A percentile compares a stretch with the other conserved stretches of the same genome.
phyloP scores from a whole-genome alignment of 2,329 filamentous ascomycete species.

The Eutypella sp. region DNA sequence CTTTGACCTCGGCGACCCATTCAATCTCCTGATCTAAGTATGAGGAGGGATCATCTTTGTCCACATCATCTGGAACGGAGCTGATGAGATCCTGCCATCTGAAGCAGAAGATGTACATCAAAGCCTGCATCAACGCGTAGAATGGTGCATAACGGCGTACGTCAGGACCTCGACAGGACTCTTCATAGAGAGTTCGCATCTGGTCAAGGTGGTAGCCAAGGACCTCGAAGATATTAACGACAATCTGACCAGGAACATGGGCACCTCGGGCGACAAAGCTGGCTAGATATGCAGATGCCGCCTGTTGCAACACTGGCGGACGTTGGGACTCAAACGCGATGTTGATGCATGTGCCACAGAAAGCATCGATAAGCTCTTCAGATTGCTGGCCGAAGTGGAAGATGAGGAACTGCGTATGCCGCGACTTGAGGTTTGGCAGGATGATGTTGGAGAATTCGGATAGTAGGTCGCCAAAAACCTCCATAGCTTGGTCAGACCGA shows the following conservation, averaged over 20 bases:
- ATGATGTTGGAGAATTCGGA: conserved; percentile 84
- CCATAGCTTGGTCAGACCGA: conserved; percentile 62
- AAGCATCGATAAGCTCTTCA: conserved; percentile 72
- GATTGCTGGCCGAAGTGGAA: conserved; percentile 92
- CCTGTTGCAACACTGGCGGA: conserved; percentile 70
- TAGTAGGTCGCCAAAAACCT: conserved; percentile 73
- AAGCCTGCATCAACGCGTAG: conserved; percentile 82
- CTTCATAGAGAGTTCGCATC: conserved; percentile 68
- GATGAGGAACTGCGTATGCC: conserved; percentile 90
- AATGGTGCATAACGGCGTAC: conserved; percentile 77
- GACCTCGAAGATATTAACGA: conserved; percentile 77
- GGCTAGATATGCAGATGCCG: conserved; percentile 85
- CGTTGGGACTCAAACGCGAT: conserved; percentile 66
- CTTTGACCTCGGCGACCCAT: conserved; percentile 72
- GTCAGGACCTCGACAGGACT: conserved; percentile 75
- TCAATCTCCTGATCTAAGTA: conserved; percentile 67
- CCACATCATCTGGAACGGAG: conserved; percentile 54
- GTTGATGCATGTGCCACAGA: conserved; percentile 72
- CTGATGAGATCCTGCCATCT: conserved; percentile 86
- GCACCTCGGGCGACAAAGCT: conserved; percentile 91
- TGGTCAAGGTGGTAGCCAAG: conserved; percentile 73
- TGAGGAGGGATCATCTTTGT: conserved; percentile 55
- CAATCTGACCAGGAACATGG: conserved; percentile 68
- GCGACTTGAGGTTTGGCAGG: conserved; percentile 82
- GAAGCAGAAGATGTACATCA: conserved; percentile 96